Conservation (phyloP, 805 yeast species). For the Kluyveromyces starmeri region DNA sequence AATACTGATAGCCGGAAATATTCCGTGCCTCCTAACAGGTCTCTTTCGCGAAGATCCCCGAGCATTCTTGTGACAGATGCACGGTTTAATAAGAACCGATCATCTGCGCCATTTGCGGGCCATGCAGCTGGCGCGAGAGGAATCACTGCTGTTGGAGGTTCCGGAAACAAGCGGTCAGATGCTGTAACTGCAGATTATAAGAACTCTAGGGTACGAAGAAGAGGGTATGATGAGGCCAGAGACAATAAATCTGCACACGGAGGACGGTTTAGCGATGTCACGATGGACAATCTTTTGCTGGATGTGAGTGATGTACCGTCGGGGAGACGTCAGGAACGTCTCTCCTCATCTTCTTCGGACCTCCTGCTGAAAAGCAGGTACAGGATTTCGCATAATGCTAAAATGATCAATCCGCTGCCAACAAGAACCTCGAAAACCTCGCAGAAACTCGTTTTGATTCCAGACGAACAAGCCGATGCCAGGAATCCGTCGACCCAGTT, state of each 20-base stretch:
- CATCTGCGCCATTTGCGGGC: slow-evolving; percentile 72
- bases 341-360: slow-evolving; percentile 30
- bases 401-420: slow-evolving; percentile 26
- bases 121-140: slow-evolving; percentile 29
- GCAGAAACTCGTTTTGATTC: slow-evolving; percentile 79
- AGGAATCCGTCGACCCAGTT: slow-evolving; percentile 6
- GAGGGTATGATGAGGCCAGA: slow-evolving; percentile 8
- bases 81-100: slow-evolving; percentile 46
- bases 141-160: slow-evolving; percentile 5
- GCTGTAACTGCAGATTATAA: slow-evolving; percentile 1
- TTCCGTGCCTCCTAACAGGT: neutral
- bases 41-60: slow-evolving; percentile 69
- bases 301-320: slow-evolving; percentile 85
- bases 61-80: slow-evolving; percentile 90
- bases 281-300: slow-evolving; percentile 70
- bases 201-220: neutral
- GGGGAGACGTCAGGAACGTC: slow-evolving; percentile 41
- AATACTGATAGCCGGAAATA: neutral
- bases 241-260: neutral
- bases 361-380: slow-evolving; percentile 11
- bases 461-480: slow-evolving; percentile 35
- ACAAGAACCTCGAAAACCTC: slow-evolving; percentile 80
- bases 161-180: neutral
- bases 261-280: slow-evolving; percentile 61
- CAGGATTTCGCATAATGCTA: slow-evolving; percentile 13